Base-by-base conservation (phyloP, 228 moss, liverwort and hornwort genomes). In the Sphagnum magellanicum region DNA sequence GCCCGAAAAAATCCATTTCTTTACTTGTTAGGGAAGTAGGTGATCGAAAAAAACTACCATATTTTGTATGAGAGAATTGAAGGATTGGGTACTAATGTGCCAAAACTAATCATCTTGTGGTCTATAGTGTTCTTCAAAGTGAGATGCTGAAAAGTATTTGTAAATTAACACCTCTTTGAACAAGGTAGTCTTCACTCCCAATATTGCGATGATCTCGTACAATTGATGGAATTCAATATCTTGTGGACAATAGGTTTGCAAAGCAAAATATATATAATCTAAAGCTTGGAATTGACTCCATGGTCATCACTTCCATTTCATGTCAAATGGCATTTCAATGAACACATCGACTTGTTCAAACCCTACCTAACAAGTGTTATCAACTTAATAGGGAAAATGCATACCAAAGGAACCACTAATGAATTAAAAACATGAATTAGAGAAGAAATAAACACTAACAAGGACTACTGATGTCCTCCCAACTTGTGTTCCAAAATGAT, bases 101-200 rank as follows among this genome's bases (percentile, higher is more conserved):
- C 63, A 48, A 63, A 71, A 14, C 71, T 71, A 10, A 71, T 71
- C 48, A 71, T 71, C 62, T 17, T 64, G 49, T 65, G 65, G 65
- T 66, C 49, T 66, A 65, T 5, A 64, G 63, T 64, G 63, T 49
- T 47, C 63, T 63, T 48, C 71, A 62, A 16, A 63, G 63, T 63
- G 71, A 71, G n/a, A 70, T 74, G 74, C 69, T 69, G 10, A 49
- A 61, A 13, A 16, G 48, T 14, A 70, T 74, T 32, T 74, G 69
- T 69, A 63, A 74, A 49, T 50, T 69, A 51, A 8, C 63, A 7
- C 74, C 69, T 11, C 50, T 17, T 52, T 4, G 52, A 50, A 53
- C 50, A 69, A 74, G 49, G 63, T 69, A 10, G 74, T 74, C 14
- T 52, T 74, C 13, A 61, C 74, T 5, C 69, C 74, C 51, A 65